phyloP scores from a whole-genome alignment of 2,329 filamentous ascomycete species.

The Talaromyces sp. region DNA sequence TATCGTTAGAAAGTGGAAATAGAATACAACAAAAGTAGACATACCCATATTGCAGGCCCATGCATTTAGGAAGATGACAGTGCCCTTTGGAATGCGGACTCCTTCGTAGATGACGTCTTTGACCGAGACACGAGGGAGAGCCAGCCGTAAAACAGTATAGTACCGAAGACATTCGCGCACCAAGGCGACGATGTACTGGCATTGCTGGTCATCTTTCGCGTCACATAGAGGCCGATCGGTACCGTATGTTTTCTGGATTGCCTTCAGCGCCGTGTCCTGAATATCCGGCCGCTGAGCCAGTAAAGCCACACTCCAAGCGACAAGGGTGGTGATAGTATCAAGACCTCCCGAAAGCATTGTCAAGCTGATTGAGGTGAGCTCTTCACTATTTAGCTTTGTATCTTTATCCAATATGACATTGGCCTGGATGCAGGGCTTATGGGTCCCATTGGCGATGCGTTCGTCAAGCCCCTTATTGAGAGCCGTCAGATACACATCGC shows the following conservation, averaged over 20 bases:
- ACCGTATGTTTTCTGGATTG: conserved; percentile 53
- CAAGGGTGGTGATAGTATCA: conserved; percentile 62
- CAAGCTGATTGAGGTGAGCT: conserved; percentile 61
- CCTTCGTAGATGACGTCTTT: conserved; percentile 57
- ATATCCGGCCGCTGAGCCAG: conserved; percentile 58
- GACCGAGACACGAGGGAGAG: conserved; percentile 58
- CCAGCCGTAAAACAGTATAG: conserved; percentile 60
- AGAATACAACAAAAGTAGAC: conserved; percentile 16
- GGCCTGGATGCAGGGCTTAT: conserved; percentile 63
- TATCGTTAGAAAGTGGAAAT: background rate
- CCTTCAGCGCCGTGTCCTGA: conserved; percentile 55
- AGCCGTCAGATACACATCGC: conserved; percentile 56
- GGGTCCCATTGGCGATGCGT: conserved; percentile 56
- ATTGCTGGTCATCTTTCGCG: conserved; percentile 59
- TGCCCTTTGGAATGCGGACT: conserved; percentile 57
- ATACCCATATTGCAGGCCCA: conserved; percentile 67
- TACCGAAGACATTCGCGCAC: conserved; percentile 58
- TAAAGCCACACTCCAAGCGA: conserved; percentile 61
- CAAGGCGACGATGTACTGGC: conserved; percentile 59
- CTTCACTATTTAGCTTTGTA: conserved; percentile 57
- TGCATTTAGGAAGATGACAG: conserved; percentile 61
- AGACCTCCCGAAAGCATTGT: conserved; percentile 66
- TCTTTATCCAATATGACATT: conserved; percentile 63
- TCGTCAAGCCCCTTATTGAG: conserved; percentile 58
- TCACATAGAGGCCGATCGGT: conserved; percentile 55